Percentiles rank a stretch among this genome's conserved stretches.
phyloP scores from a whole-genome alignment of 441 rosid species.

The Corymbia calophylla region DNA sequence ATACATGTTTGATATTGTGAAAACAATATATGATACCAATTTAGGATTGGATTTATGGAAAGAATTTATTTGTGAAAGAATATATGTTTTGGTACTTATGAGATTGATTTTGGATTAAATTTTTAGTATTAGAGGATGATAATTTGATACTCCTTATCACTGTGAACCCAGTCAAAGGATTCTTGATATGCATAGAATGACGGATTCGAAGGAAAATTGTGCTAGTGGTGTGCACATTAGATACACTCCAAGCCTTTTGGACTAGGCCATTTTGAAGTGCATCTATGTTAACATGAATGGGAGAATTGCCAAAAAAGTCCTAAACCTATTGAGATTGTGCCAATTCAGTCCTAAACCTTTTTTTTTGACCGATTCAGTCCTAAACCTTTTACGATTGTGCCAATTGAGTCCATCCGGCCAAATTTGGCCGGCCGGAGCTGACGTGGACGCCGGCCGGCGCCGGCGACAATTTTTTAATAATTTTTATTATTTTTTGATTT shows the following conservation, averaged over 20 bases:
- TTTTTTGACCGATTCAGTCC: too few species aligned
- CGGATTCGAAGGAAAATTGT: not conserved
- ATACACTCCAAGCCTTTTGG: not conserved
- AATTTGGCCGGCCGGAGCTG: too few species aligned
- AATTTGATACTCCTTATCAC: not conserved
- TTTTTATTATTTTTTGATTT: too few species aligned
- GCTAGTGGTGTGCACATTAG: not conserved
- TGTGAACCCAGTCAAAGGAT: not conserved
- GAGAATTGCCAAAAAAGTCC: too few species aligned
- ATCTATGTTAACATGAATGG: not conserved
- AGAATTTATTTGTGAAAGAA: not conserved
- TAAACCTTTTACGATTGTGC: too few species aligned
- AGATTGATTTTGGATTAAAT: not conserved
- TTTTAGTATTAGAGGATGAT: too few species aligned
- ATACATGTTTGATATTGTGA: not conserved
- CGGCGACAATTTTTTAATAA: too few species aligned
- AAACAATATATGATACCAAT: not conserved
- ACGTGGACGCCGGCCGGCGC: too few species aligned
- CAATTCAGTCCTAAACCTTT: too few species aligned
- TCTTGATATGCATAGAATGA: not conserved
- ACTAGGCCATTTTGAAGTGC: not conserved
- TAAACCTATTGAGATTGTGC: too few species aligned
- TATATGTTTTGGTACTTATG: too few species aligned
- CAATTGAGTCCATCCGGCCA: too few species aligned
- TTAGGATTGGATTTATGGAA: not conserved